These are phyloP conservation scores for Cladosporium sp. DNA, from an alignment of 2,329 filamentous ascomycete genomes.

Conservation along the genomic window DNA sequence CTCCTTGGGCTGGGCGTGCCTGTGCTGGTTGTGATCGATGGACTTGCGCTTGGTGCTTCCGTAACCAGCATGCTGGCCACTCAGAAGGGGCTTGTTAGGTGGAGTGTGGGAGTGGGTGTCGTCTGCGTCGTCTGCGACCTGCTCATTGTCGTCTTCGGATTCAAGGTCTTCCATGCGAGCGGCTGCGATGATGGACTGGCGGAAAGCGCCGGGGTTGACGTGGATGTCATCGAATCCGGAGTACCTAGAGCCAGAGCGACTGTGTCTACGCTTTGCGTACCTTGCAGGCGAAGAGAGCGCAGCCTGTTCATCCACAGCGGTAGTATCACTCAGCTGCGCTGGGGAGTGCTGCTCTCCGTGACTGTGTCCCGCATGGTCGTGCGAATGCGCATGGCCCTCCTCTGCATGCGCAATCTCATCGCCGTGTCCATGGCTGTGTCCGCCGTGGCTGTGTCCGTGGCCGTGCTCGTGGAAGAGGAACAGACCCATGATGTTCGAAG, in stretches of 20 bases:
- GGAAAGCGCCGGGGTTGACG: slow-evolving; percentile 85
- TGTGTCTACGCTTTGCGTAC: slow-evolving; percentile 60
- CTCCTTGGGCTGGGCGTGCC: slow-evolving; percentile 76
- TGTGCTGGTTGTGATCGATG: slow-evolving; percentile 58
- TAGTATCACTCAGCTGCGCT: slow-evolving; percentile 33
- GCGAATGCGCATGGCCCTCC: slow-evolving; percentile 56
- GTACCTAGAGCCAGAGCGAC: slow-evolving; percentile 59
- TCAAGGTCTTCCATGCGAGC: slow-evolving; percentile 61
- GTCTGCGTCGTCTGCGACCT: slow-evolving; percentile 37
- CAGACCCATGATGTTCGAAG: slow-evolving; percentile 86
- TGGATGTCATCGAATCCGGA: slow-evolving; percentile 68
- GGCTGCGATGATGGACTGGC: slow-evolving; percentile 90
- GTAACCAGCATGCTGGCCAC: slow-evolving; percentile 35
- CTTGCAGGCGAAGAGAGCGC: slow-evolving; percentile 36
- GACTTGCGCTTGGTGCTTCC: slow-evolving; percentile 33
- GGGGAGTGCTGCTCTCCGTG: slow-evolving; percentile 38
- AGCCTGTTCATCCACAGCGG: slow-evolving; percentile 29
- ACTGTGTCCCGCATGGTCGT: slow-evolving; percentile 57
- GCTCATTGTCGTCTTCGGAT: slow-evolving; percentile 55
- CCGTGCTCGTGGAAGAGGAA: slow-evolving; percentile 91
- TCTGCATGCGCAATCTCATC: slow-evolving; percentile 49
- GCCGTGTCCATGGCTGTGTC: slow-evolving; percentile 42
- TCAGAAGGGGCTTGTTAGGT: slow-evolving; percentile 33
- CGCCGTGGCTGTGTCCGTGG: slow-evolving; percentile 58
- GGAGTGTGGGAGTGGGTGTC: slow-evolving; percentile 33